A percentile compares a stretch with the other conserved stretches of the same genome.
Conservation (phyloP, 768 basidiomycete genomes). For the Lactarius evosmus region DNA sequence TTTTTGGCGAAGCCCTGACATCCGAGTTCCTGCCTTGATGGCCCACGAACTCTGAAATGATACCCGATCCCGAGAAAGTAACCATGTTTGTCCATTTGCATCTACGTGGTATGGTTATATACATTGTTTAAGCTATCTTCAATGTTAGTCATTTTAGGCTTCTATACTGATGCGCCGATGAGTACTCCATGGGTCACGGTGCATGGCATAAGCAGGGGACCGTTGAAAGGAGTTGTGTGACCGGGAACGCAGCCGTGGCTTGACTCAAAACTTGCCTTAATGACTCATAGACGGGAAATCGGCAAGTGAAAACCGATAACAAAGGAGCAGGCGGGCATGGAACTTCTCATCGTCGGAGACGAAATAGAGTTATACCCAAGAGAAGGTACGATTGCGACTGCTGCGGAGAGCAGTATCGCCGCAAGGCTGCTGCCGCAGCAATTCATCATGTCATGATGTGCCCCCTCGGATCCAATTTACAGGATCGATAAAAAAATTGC, state of each 20-base stretch:
- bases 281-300: not conserved
- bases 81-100: not conserved
- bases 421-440: not conserved
- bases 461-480: slow-evolving; percentile 16
- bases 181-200: not conserved
- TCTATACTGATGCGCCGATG: not conserved
- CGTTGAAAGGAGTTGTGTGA: not conserved
- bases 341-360: not conserved
- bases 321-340: not conserved
- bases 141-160: not conserved
- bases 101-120: slow-evolving; percentile 12
- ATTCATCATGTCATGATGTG: slow-evolving; percentile 3
- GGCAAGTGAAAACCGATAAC: not conserved
- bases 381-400: not conserved
- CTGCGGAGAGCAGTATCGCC: slow-evolving; percentile 9
- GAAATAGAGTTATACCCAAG: not conserved
- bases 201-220: not conserved
- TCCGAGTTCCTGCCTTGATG: not conserved
- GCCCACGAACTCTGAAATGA: slow-evolving; percentile 10
- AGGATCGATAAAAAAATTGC: not conserved
- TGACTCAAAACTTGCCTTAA: not conserved
- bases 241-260: not conserved
- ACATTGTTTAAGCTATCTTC: slow-evolving; percentile 12
- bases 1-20: not conserved
- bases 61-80: slow-evolving; percentile 9